These are phyloP conservation scores for Nakaseomyces nivariensis DNA, from an alignment of 1,139 yeast genomes.

Conservation along the genomic window DNA sequence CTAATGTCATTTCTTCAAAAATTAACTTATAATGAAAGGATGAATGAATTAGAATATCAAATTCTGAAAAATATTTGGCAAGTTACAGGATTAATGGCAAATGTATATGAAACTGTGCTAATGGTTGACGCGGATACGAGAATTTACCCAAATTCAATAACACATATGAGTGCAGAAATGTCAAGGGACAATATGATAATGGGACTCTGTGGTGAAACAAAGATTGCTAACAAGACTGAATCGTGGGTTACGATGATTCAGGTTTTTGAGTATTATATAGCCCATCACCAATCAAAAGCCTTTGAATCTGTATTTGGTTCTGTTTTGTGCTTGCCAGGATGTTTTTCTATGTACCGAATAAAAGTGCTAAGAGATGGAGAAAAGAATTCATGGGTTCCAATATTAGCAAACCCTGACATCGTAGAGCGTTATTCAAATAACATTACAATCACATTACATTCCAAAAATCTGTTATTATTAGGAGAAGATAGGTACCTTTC, in stretches of 20 bases:
- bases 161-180: constrained; percentile 91
- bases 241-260: constrained; percentile 95
- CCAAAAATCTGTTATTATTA: constrained; percentile 73
- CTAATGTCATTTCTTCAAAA: constrained; percentile 88
- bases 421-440: constrained; percentile 92
- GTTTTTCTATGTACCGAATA: constrained; percentile 92
- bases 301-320: constrained; percentile 95
- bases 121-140: constrained; percentile 98
- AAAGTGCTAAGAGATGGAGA: constrained; percentile 73
- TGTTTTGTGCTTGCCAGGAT: constrained; percentile 96
- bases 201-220: constrained; percentile 98
- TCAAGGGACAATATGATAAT: constrained; percentile 79
- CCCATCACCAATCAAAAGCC: constrained; percentile 94
- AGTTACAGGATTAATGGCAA: constrained; percentile 82
- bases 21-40: constrained; percentile 89
- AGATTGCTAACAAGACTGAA: constrained; percentile 74
- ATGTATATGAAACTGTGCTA: constrained; percentile 69
- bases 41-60: constrained; percentile 88
- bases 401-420: constrained; percentile 90
- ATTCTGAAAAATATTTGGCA: constrained; percentile 71
- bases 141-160: constrained; percentile 80
- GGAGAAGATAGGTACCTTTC: constrained; percentile 93
- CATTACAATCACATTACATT: constrained; percentile 77
- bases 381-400: constrained; percentile 79
- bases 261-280: constrained; percentile 90